A percentile compares a stretch with the other conserved stretches of the same genome.
phyloP scores from a whole-genome alignment of 2,329 filamentous ascomycete genomes.

The Elsinoe ampelina region DNA sequence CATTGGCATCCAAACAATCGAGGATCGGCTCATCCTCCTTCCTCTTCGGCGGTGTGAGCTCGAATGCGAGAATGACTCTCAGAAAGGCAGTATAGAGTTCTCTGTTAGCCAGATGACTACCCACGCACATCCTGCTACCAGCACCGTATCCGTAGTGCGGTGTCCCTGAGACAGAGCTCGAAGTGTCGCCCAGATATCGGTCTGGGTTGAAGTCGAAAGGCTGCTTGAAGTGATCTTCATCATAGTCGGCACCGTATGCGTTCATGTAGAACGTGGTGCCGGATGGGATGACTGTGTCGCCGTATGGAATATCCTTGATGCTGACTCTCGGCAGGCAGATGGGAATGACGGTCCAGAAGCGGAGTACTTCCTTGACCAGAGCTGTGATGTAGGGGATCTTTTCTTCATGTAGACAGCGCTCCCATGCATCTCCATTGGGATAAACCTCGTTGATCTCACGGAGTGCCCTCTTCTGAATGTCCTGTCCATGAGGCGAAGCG shows the following conservation, averaged over 20 bases:
- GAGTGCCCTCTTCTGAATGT: constrained; percentile 61
- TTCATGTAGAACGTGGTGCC: constrained; percentile 77
- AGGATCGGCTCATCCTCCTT: constrained; percentile 34
- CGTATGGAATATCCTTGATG: constrained; percentile 63
- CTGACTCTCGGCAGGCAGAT: constrained; percentile 65
- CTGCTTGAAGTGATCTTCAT: constrained; percentile 56
- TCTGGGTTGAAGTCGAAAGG: constrained; percentile 59
- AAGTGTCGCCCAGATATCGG: constrained; percentile 52
- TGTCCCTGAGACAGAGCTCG: constrained; percentile 31
- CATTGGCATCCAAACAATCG: constrained; percentile 38
- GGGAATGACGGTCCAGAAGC: constrained; percentile 72
- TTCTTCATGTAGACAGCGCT: constrained; percentile 61
- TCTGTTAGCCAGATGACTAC: constrained; percentile 31
- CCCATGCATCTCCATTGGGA: constrained; percentile 67
- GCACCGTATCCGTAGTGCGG: constrained; percentile 43
- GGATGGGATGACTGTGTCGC: constrained; percentile 58
- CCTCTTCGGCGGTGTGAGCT: constrained; percentile 35
- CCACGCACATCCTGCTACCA: constrained; percentile 34
- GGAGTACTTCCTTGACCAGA: constrained; percentile 66
- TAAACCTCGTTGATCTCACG: constrained; percentile 62
- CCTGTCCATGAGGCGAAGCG: constrained; percentile 56
- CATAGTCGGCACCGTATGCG: constrained; percentile 66
- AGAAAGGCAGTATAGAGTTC: constrained; percentile 40
- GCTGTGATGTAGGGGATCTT: constrained; percentile 70
- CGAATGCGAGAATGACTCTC: constrained; percentile 39